Conservation (phyloP, 805 yeast genomes). For the Clavispora asparagi region DNA sequence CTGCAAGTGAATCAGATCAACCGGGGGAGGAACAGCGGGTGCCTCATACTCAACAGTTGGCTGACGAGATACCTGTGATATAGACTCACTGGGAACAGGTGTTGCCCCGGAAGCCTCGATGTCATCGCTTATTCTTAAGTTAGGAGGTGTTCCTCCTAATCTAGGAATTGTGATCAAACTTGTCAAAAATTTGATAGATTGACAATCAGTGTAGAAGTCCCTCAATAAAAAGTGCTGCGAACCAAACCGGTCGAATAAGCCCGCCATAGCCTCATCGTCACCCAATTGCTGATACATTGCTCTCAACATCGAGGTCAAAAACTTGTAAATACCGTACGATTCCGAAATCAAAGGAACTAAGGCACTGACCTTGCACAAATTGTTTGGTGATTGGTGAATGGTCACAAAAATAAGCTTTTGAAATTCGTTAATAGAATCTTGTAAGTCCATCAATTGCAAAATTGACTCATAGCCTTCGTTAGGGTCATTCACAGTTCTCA, state of each 20-base stretch:
- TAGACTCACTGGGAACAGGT: constrained; percentile 20
- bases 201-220: constrained; percentile 87
- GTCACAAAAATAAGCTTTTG: constrained; percentile 73
- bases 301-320: constrained; percentile 82
- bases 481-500: constrained; percentile 85
- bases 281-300: constrained; percentile 75
- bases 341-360: constrained; percentile 88
- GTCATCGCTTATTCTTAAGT: constrained; percentile 45
- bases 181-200: constrained; percentile 74
- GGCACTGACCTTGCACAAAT: constrained; percentile 79
- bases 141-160: constrained; percentile 56
- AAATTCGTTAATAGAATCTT: constrained; percentile 76
- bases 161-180: constrained; percentile 78
- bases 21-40: constrained; percentile 35
- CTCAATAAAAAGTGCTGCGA: constrained; percentile 67
- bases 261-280: constrained; percentile 70
- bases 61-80: constrained; percentile 42
- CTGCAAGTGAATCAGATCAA: constrained; percentile 38
- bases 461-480: constrained; percentile 93
- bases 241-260: constrained; percentile 65
- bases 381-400: constrained; percentile 51
- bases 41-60: constrained; percentile 30
- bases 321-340: constrained; percentile 88
- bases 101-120: constrained; percentile 28
- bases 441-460: constrained; percentile 77